A percentile compares a stretch with the other conserved stretches of the same genome.
Conservation (phyloP, 163 green algal genomes). For the Chloromonas sp. region DNA sequence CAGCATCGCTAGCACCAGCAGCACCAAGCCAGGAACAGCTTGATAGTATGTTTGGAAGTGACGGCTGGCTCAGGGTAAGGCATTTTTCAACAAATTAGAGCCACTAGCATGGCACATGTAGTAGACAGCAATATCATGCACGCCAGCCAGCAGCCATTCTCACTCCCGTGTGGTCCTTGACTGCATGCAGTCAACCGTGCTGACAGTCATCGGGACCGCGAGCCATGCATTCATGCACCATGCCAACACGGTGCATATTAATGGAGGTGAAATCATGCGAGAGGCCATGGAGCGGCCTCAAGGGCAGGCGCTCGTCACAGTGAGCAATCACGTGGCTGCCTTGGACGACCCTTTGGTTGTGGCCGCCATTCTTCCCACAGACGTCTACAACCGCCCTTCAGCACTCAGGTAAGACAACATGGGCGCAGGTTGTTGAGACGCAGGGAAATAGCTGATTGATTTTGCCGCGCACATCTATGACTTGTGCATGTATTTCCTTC, state of each 20-base stretch:
- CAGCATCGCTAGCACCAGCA: not conserved
- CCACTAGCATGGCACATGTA: too few relatives aligned
- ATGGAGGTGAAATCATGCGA: conserved; percentile 30
- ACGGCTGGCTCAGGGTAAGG: not conserved
- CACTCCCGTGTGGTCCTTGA: too few relatives aligned
- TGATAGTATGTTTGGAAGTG: not conserved
- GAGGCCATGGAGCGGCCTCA: conserved; percentile 29
- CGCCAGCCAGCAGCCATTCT: too few relatives aligned
- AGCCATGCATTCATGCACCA: conserved; percentile 42
- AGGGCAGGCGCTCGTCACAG: conserved; percentile 64
- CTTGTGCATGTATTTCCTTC: too few relatives aligned
- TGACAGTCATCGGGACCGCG: conserved; percentile 37
- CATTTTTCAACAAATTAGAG: too few relatives aligned
- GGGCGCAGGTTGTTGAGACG: too few relatives aligned
- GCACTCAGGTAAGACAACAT: not conserved
- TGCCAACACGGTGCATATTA: conserved; percentile 33
- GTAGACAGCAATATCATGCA: too few relatives aligned
- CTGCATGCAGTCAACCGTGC: conserved; percentile 22
- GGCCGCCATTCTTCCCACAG: conserved; percentile 58
- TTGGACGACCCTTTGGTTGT: conserved; percentile 86
- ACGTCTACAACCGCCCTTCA: not conserved
- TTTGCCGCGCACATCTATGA: too few relatives aligned
- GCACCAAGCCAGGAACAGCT: not conserved
- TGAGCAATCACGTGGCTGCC: conserved; percentile 81
- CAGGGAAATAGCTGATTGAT: too few relatives aligned